Conservation (phyloP, 257 asterid species). For the Cordia subcordata region DNA sequence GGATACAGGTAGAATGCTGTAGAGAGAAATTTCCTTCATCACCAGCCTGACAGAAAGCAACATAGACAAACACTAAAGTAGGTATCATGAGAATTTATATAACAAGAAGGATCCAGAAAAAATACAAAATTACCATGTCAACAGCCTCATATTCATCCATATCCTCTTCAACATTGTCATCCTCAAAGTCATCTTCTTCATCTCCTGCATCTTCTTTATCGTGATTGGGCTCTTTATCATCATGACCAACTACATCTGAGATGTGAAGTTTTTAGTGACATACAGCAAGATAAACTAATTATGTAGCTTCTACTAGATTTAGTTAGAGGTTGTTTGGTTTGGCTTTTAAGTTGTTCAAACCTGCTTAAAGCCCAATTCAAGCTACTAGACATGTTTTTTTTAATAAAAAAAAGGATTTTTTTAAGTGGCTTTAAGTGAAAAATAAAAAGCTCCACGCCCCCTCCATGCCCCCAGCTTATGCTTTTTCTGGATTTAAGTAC, state of each 20-base stretch:
- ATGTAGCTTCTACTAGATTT: not conserved
- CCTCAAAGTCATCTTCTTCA: slow-evolving; percentile 59
- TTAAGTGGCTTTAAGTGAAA: no score
- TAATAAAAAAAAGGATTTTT: no score
- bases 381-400: no score
- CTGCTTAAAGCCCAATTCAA: no score
- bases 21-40: slow-evolving; percentile 35
- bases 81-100: not conserved
- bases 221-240: slow-evolving; percentile 46
- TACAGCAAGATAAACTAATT: not conserved
- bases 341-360: no score
- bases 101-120: not conserved
- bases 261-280: slow-evolving; percentile 10
- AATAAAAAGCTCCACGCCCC: no score
- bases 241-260: slow-evolving; percentile 39
- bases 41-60: slow-evolving; percentile 39
- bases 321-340: no score
- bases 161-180: slow-evolving; percentile 60
- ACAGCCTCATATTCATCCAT: slow-evolving; percentile 49
- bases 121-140: slow-evolving; percentile 37
- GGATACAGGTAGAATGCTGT: slow-evolving; percentile 61
- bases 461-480: no score
- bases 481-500: no score
- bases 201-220: slow-evolving; percentile 51
- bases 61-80: slow-evolving; percentile 7